phyloP scores from a whole-genome alignment of 495 filamentous ascomycete genomes.

The Neohortaea acidophila region DNA sequence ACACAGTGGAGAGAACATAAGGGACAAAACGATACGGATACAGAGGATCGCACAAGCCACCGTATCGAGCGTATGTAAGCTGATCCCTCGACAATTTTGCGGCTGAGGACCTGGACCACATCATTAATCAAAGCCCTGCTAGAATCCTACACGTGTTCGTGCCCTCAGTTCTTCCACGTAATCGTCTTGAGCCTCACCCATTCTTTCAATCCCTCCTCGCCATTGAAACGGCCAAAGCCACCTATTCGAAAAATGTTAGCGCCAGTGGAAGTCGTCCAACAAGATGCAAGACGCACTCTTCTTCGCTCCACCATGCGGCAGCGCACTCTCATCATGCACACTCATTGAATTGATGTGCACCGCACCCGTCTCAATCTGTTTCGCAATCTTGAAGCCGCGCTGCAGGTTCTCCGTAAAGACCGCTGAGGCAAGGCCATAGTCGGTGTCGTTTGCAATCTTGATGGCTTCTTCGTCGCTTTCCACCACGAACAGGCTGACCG shows the following conservation, averaged over 20 bases:
- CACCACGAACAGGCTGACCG: constrained; percentile 42
- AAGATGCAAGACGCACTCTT: too few species aligned
- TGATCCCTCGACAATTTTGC: too few species aligned
- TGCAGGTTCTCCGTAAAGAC: constrained; percentile 27
- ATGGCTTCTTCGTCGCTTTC: constrained; percentile 25
- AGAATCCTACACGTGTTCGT: too few species aligned
- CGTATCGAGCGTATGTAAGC: too few species aligned
- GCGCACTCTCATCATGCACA: constrained; percentile 62
- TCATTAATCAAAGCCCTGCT: too few species aligned
- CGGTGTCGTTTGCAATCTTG: constrained; percentile 27
- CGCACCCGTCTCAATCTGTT: constrained; percentile 26
- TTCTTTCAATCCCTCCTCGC: constrained; percentile 42
- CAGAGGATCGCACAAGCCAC: too few species aligned
- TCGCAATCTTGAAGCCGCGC: constrained; percentile 23
- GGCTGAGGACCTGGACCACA: too few species aligned
- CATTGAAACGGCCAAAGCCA: constrained; percentile 55
- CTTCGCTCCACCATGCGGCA: constrained; percentile 79
- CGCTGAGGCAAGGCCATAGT: constrained; percentile 24
- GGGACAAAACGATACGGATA: too few species aligned
- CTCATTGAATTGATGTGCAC: constrained; percentile 79
- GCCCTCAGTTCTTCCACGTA: too few species aligned
- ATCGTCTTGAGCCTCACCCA: constrained; percentile 73
- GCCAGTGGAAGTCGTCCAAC: too few species aligned
- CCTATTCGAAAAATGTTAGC: too few species aligned
- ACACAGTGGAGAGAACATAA: too few species aligned